A percentile compares a stretch with the other conserved stretches of the same genome.
Conservation (phyloP, 768 basidiomycete genomes). For the Mrakia blollopis region DNA sequence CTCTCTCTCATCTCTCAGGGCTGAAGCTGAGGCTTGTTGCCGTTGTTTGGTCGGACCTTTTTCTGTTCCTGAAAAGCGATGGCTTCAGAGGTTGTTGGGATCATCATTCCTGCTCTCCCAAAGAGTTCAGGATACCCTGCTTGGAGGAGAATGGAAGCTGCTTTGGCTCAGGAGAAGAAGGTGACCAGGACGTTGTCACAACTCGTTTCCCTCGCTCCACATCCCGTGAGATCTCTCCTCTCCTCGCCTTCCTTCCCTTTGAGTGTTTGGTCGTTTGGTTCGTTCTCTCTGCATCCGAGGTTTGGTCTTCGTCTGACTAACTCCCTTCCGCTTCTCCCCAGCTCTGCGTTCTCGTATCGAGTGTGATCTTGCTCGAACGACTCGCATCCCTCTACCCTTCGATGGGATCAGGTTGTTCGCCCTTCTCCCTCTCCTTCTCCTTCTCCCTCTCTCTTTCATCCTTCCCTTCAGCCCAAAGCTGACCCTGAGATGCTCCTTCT, state of each 20-base stretch:
- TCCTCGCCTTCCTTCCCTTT: background rate
- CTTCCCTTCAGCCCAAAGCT: no score
- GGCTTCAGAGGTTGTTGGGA: conserved; percentile 2
- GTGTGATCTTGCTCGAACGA: conserved; percentile 18
- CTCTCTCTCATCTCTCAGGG: background rate
- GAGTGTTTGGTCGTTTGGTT: no score
- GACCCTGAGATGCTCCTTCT: background rate
- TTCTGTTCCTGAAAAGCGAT: background rate
- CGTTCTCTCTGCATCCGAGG: background rate
- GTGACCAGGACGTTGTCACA: background rate
- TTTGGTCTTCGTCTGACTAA: background rate
- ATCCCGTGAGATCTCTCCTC: background rate
- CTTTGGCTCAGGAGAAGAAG: background rate
- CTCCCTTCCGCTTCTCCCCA: background rate
- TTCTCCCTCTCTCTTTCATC: no score
- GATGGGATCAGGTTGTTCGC: conserved; percentile 4
- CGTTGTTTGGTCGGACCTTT: background rate
- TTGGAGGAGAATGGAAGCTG: background rate
- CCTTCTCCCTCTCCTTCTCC: no score
- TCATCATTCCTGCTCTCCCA: conserved; percentile 4
- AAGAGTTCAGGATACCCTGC: background rate
- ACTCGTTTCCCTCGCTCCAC: conserved; percentile 5
- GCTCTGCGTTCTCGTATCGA: conserved; percentile 20
- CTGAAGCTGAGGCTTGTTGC: no score
- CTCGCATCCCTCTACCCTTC: conserved; percentile 1